Conservation (phyloP, 2,329 filamentous ascomycete species). For the Trichoderma sp. region DNA sequence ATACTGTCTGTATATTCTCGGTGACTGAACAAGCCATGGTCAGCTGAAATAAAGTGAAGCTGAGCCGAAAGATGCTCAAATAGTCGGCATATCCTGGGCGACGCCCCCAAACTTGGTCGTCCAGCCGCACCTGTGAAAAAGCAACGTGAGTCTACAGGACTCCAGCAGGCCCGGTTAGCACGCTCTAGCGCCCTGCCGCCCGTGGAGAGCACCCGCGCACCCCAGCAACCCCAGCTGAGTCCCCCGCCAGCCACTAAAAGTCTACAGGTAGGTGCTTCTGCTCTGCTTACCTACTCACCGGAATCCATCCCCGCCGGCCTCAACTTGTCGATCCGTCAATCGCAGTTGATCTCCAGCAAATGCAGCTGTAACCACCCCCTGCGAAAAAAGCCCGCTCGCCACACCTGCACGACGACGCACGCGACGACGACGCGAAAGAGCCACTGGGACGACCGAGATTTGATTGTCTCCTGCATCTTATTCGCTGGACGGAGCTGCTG, state of each 20-base stretch:
- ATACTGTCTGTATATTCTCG: background rate
- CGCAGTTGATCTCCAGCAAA: background rate
- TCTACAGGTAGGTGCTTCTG: background rate
- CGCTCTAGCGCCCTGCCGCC: background rate
- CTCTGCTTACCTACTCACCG: slow-evolving; percentile 25
- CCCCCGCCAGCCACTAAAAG: slow-evolving; percentile 1
- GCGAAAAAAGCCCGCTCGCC: slow-evolving; percentile 3
- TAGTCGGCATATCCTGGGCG: background rate
- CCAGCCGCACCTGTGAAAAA: slow-evolving; percentile 3
- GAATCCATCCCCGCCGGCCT: background rate
- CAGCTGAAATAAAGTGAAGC: background rate
- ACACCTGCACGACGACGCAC: slow-evolving; percentile 11
- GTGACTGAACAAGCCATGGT: background rate
- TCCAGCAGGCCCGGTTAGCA: slow-evolving; percentile 6
- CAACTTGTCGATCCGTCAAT: slow-evolving; percentile 24
- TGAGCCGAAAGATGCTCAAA: background rate
- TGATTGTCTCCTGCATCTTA: background rate
- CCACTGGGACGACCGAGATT: background rate
- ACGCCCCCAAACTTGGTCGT: background rate
- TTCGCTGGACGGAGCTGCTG: background rate
- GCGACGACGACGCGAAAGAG: slow-evolving; percentile 15
- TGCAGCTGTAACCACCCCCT: slow-evolving; percentile 22
- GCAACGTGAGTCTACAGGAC: background rate
- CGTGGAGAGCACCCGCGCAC: too few species aligned
- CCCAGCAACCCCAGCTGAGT: background rate